phyloP scores from a whole-genome alignment of 108 stramenopile genomes.

The Parietichytrium sp. region DNA sequence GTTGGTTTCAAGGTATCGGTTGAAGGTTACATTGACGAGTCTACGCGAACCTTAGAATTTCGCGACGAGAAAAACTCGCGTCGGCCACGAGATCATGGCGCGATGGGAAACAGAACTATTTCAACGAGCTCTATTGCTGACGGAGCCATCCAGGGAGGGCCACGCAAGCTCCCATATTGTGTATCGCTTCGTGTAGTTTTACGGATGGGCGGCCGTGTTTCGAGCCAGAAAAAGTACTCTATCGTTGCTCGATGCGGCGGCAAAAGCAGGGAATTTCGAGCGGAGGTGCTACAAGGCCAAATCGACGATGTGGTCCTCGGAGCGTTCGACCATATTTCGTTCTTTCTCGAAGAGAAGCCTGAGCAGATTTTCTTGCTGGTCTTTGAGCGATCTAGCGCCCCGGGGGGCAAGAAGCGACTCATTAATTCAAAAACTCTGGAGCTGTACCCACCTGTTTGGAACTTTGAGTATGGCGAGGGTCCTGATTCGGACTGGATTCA shows the following conservation, averaged over 20 bases:
- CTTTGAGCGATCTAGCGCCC: no score
- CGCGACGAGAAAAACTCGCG: no score
- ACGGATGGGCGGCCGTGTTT: no score
- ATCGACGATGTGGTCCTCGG: neutral
- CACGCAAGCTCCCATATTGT: neutral
- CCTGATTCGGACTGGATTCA: no score
- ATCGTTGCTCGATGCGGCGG: neutral
- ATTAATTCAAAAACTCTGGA: no score
- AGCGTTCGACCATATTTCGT: neutral
- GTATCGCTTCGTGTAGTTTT: constrained; percentile 6
- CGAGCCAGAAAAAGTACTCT: neutral
- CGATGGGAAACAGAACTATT: neutral
- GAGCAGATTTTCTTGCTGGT: neutral
- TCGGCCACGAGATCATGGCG: no score
- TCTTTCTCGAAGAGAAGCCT: neutral
- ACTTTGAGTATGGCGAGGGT: no score
- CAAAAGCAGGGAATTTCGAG: constrained; percentile 10
- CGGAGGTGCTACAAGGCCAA: no score
- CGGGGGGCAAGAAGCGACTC: no score
- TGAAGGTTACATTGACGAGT: constrained; percentile 17
- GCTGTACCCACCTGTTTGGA: no score
- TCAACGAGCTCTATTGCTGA: neutral
- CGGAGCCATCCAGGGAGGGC: neutral
- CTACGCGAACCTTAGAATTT: neutral
- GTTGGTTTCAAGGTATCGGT: neutral